Conservation (phyloP, 2,329 filamentous ascomycete genomes). For the Ilyonectria destructans region DNA sequence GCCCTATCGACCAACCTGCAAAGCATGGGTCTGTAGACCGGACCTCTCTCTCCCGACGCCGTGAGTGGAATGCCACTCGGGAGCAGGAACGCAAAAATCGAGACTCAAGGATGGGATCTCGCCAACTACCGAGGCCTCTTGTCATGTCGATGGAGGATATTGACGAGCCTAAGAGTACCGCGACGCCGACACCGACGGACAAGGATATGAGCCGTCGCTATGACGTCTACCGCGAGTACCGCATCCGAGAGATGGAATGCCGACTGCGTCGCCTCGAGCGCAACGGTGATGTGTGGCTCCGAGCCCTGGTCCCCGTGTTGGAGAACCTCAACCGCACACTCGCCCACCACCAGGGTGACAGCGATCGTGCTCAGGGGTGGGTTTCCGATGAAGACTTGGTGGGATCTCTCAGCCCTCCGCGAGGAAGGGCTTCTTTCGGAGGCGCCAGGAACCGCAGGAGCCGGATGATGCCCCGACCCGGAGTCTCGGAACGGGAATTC, state of each 20-base stretch:
- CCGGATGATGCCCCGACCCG: constrained; percentile 44
- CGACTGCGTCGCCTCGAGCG: constrained; percentile 64
- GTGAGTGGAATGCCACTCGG: constrained; percentile 54
- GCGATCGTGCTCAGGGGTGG: constrained; percentile 47
- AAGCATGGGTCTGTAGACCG: constrained; percentile 41
- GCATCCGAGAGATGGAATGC: constrained; percentile 64
- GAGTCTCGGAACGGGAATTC: constrained; percentile 51
- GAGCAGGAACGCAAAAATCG: constrained; percentile 47
- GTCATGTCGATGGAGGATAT: constrained; percentile 44
- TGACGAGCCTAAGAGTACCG: constrained; percentile 38
- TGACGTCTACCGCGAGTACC: constrained; percentile 60
- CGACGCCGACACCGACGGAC: constrained; percentile 42
- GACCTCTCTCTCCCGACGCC: constrained; percentile 52
- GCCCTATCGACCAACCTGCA: constrained; percentile 10
- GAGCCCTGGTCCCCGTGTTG: constrained; percentile 62
- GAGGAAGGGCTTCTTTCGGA: constrained; percentile 29
- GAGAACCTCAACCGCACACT: constrained; percentile 61
- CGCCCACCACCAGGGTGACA: constrained; percentile 38
- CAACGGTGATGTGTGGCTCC: constrained; percentile 63
- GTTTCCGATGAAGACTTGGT: constrained; percentile 53
- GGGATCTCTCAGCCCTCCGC: constrained; percentile 25
- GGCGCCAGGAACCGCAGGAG: constrained; percentile 31
- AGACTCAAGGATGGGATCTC: constrained; percentile 43
- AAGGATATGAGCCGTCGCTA: constrained; percentile 58
- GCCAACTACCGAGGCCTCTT: constrained; percentile 41